Percentiles rank a stretch among this genome's conserved stretches.
Conservation (phyloP, 495 filamentous ascomycete genomes). For the Hyaloscypha finlandica region DNA sequence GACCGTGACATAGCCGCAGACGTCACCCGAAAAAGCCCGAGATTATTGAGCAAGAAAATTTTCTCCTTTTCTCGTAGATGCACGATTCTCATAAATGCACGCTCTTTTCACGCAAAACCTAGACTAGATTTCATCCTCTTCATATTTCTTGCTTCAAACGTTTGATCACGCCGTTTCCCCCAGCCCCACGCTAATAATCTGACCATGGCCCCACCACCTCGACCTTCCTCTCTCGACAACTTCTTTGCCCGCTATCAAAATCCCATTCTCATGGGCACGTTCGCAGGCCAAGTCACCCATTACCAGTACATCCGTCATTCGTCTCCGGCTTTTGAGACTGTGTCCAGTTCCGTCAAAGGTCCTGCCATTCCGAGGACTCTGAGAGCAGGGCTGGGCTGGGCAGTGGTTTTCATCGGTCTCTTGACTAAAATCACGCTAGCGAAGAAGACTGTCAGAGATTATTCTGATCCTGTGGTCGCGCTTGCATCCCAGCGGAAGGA, state of each 20-base stretch:
- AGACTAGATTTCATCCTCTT: neutral
- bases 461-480: constrained; percentile 26
- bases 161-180: neutral
- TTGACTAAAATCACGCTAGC: constrained; percentile 28
- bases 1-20: neutral
- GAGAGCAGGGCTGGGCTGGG: constrained; percentile 31
- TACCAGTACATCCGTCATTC: constrained; percentile 28
- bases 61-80: neutral
- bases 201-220: constrained; percentile 27
- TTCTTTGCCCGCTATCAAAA: constrained; percentile 30
- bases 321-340: constrained; percentile 16
- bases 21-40: neutral
- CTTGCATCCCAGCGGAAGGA: constrained; percentile 18
- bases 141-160: neutral
- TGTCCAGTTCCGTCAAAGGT: neutral
- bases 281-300: constrained; percentile 29
- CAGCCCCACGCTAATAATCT: constrained; percentile 14
- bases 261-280: constrained; percentile 26
- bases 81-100: neutral
- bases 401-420: constrained; percentile 26
- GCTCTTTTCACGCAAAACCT: neutral
- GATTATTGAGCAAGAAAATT: neutral
- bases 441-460: constrained; percentile 24
- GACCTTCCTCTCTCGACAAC: constrained; percentile 21
- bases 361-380: constrained; percentile 19